Conservation (phyloP, 805 yeast species). For the Debaryomyces castellii region DNA sequence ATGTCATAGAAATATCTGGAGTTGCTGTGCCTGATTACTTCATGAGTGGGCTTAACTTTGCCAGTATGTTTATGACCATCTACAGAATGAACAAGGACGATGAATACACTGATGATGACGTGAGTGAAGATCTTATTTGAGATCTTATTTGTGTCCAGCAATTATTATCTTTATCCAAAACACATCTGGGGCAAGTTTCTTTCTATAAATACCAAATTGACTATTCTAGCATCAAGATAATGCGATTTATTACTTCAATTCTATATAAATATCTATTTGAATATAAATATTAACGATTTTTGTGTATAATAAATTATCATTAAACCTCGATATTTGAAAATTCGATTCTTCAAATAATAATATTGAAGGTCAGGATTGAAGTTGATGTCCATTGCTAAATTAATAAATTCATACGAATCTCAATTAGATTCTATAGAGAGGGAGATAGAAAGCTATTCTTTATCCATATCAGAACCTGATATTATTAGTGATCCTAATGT, state of each 20-base stretch:
- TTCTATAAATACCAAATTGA: no score
- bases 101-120: slow-evolving; percentile 44
- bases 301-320: neutral
- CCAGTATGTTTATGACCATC: slow-evolving; percentile 47
- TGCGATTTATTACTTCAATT: neutral
- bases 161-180: no score
- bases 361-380: slow-evolving; percentile 1
- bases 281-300: neutral
- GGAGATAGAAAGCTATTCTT: slow-evolving; percentile 9
- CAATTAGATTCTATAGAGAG: slow-evolving; percentile 3
- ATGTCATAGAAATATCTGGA: slow-evolving; percentile 37
- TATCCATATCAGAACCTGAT: slow-evolving; percentile 11
- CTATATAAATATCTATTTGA: neutral
- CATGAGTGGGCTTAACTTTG: slow-evolving; percentile 38
- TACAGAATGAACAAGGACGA: slow-evolving; percentile 51
- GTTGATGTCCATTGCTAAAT: slow-evolving; percentile 3
- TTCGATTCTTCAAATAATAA: slow-evolving; percentile 1
- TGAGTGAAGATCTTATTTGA: slow-evolving; percentile 36
- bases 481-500: slow-evolving; percentile 18
- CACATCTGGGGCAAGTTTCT: neutral
- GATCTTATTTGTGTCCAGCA: neutral
- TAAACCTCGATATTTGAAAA: neutral
- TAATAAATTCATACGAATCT: neutral
- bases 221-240: no score
- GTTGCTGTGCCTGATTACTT: slow-evolving; percentile 41